Conservation (phyloP, 768 basidiomycete genomes). For the Chalciporus sphaerocephalus region DNA sequence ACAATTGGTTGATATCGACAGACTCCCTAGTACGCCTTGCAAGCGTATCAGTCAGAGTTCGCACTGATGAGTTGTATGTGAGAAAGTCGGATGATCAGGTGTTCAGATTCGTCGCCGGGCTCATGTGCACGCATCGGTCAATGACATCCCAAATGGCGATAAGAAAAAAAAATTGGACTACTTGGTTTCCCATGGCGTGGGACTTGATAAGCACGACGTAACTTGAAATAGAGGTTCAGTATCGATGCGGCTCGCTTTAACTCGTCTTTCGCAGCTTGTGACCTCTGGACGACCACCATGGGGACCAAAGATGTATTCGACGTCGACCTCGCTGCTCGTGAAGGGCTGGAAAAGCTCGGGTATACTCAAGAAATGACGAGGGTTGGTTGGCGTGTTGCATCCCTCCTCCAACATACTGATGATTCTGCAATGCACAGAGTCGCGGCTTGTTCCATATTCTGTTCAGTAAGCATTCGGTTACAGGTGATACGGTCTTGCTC, state of each 20-base stretch:
- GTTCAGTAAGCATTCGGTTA: conserved; percentile 41
- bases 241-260: neutral
- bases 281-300: conserved; percentile 8
- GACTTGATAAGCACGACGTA: neutral
- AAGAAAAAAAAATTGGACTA: too few species aligned
- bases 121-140: too few species aligned
- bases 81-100: too few species aligned
- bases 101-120: too few species aligned
- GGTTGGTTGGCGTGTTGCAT: conserved; percentile 26
- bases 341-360: conserved; percentile 48
- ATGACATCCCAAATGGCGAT: too few species aligned
- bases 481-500: neutral
- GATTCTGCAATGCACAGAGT: conserved; percentile 29
- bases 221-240: neutral
- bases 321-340: conserved; percentile 23
- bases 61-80: too few species aligned
- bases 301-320: conserved; percentile 10
- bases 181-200: neutral
- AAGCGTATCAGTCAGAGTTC: too few species aligned
- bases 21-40: too few species aligned
- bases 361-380: conserved; percentile 54
- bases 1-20: too few species aligned
- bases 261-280: neutral
- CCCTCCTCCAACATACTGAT: neutral
- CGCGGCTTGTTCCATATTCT: conserved; percentile 50